phyloP scores from a whole-genome alignment of 208 protist species.

The Crithidia fasciculata region DNA sequence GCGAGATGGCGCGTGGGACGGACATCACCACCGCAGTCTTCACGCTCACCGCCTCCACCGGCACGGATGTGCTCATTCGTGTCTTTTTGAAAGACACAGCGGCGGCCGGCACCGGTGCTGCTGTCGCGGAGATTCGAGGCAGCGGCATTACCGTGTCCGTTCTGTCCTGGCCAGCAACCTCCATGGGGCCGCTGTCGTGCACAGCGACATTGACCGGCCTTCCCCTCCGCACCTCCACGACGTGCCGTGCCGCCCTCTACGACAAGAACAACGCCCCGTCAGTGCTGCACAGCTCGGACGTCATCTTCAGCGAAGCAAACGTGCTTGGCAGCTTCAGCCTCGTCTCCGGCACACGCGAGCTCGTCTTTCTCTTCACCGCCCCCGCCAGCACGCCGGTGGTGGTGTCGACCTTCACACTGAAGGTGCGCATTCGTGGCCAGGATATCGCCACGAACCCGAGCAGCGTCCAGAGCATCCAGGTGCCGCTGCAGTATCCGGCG shows the following conservation, averaged over 20 bases:
- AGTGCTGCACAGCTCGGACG: conserved; percentile 37
- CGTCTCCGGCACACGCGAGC: conserved; percentile 35
- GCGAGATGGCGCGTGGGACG: conserved; percentile 25
- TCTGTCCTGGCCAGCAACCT: conserved; percentile 37
- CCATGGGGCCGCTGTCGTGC: conserved; percentile 44
- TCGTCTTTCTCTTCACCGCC: conserved; percentile 52
- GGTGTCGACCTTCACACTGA: conserved; percentile 37
- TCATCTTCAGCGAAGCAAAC: conserved; percentile 46
- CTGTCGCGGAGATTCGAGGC: conserved; percentile 31
- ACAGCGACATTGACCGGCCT: conserved; percentile 32
- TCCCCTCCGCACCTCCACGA: conserved; percentile 37
- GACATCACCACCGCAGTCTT: conserved; percentile 51
- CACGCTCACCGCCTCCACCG: conserved; percentile 32
- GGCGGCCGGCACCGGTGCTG: not conserved
- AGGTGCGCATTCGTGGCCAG: conserved; percentile 20
- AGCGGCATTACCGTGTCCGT: conserved; percentile 47
- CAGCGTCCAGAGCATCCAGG: conserved; percentile 14
- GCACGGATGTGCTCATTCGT: conserved; percentile 37
- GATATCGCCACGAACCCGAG: conserved; percentile 4
- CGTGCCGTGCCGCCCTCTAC: conserved; percentile 36
- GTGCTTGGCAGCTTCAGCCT: conserved; percentile 45
- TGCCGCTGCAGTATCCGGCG: conserved; percentile 47
- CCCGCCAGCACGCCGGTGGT: conserved; percentile 11
- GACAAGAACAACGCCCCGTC: conserved; percentile 34
- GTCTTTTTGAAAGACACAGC: conserved; percentile 27